These are phyloP conservation scores for Beauveria scarabaeidicola DNA, from an alignment of 2,329 filamentous ascomycete species.

Conservation along the genomic window DNA sequence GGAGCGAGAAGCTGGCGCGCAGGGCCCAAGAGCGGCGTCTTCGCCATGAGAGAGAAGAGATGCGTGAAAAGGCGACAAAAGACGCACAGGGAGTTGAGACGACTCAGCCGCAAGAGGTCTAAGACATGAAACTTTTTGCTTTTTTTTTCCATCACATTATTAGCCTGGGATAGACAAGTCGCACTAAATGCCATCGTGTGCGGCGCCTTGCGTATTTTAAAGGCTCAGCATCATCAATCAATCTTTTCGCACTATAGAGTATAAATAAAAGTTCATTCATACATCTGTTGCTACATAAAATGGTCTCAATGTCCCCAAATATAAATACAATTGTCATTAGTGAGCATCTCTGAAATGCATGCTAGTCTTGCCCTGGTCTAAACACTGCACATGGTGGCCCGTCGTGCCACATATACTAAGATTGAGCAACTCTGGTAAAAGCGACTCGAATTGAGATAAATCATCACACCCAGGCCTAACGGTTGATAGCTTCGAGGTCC, in stretches of 20 bases:
- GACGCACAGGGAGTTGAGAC: not conserved
- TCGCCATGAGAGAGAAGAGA: conserved; percentile 18
- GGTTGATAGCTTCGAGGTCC: no score
- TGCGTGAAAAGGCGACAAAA: conserved; percentile 16
- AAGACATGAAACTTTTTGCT: not conserved
- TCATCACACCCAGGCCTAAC: not conserved
- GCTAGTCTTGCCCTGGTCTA: not conserved
- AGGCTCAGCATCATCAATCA: not conserved
- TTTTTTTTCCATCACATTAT: not conserved
- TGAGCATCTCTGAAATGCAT: not conserved
- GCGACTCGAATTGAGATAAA: not conserved
- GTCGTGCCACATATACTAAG: not conserved
- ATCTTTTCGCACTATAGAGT: not conserved
- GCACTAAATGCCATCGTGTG: not conserved
- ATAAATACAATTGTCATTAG: not conserved
- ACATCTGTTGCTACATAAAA: conserved; percentile 4
- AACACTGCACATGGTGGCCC: not conserved
- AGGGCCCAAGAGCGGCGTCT: conserved; percentile 29
- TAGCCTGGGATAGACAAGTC: not conserved
- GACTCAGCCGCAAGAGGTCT: not conserved
- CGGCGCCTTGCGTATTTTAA: not conserved
- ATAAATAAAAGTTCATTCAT: not conserved
- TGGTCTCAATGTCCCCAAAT: not conserved
- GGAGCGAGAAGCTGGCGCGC: conserved; percentile 38
- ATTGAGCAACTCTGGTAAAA: not conserved